Evolutionary conservation across 805 yeast species (phyloP), one percentile per base, ranked within the genome.

Genomic region (Pachysolen tannophilus): DNA sequence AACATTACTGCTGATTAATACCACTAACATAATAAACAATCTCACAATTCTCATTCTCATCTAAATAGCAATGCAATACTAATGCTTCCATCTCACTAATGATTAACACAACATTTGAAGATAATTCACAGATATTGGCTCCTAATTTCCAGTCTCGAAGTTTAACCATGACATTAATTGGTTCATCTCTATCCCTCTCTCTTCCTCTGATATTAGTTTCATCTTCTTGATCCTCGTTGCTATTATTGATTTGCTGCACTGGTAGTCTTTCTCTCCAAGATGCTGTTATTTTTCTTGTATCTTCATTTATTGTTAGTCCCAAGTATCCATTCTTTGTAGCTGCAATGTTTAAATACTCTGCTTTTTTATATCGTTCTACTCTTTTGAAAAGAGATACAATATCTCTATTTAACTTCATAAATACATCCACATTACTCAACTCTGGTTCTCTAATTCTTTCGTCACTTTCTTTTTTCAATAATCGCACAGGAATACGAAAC

Each of bases 61-160:
- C 85, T 23, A 82, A 52, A 38, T 71, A 64, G 44, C 88, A 78
- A 49, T 79, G 84, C 30, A 83, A 57, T 1, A 78, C 76, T 39
- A 82, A 69, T 3, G 76, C 76, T 37, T 74, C 74, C 28, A 65
- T 61, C 16, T 75, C 69, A 7, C 77, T 64, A 18, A 83, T 60
- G 23, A 78, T 67, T 28, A 83, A 50, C 7, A 79, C 68, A 33
- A 78, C 72, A 6, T 75, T 73, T 38, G 74, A 72, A 49, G 85
- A 77, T 2, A 70, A 60, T 20, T 75, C 76, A 32, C 79, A 74
- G 25, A 82, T 62, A 47, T 63, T 70, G 5, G 77, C 62, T 1
- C 84, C 82, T 41, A 75, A 57, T 46, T 66, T 75, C 90, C 90
- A 82, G 50, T 81, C 85, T 45, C 63, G 71, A 17, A 75, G 56